Evolutionary conservation across 1,284 basidiomycete genomes (phyloP), one percentile per base, ranked within the genome.

Genomic region (Rhodotorula mucilaginosa): DNA sequence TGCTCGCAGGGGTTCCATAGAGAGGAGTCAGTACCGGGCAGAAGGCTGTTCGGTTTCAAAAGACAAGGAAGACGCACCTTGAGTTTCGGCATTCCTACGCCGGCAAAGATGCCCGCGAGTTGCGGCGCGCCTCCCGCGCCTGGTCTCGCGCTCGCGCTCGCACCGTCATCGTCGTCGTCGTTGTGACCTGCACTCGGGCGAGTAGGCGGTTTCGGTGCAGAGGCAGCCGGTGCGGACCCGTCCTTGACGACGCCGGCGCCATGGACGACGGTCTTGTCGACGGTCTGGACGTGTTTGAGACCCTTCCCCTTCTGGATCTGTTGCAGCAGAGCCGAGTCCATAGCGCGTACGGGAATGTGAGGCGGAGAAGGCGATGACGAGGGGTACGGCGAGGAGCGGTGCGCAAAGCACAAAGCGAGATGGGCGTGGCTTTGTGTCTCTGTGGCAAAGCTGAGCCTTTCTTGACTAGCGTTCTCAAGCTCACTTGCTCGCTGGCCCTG

Each of bases 61-160:
- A 13, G 12, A 1, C 5, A 23, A 4, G 19, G 18, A 19, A 23
- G 49, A 29, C 54, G 12, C 10, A 56, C 54, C 54, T 67, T 74
- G 12, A 76, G 59, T 29, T 70, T 74, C 3, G 74, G 74, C 74
- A 76, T 76, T 5, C 74, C 74, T 1, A 74, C 73, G 23, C 74
- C 74, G 1, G 74, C 74, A 58, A 76, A 76, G 54, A 76, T 63
- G 5, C 74, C 74, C 1, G 58, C 74, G n/a, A 76, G 67, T 44
- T 74, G 72, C 18, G 56, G 69, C 47, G 63, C 66, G 7, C 8
- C 48, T 29, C 51, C 58, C 12, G 56, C 44, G 5, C n/a, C 44
- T 1, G 54, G 54, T 26, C 54, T 26, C 16, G n/a, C 26, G 54
- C 54, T 26, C 16, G n/a, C 26, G 54, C 54, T 26, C 23, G 18